Base-by-base conservation (phyloP, 2,329 filamentous ascomycete genomes). In the Fusarium metavorans region DNA sequence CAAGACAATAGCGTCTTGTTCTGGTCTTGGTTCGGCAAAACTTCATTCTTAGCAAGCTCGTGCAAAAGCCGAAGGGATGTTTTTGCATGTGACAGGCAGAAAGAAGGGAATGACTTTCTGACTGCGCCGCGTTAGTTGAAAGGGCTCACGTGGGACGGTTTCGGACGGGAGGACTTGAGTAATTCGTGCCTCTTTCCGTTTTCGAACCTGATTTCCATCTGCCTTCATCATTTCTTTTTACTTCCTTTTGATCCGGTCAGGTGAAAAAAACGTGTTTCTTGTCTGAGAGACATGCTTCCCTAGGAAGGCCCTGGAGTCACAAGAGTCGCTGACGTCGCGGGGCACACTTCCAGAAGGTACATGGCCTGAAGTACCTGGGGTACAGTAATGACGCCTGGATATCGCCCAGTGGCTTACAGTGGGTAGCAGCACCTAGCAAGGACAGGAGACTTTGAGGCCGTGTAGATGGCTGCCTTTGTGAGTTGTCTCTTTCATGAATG, bases 401-500 rank as follows among this genome's bases (percentile, higher is more conserved):
- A 70, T 69, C 56, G 64, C 8, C 23, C 43, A 48, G 23, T 72
- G 72, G 73, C 74, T 73, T 71, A 75, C 71, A 73, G 37, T 66
- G 74, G 48, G 48, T 52, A 52, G 27, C 48, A 52, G 48, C 48
- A 52, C 48, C 27, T 25, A 32, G 6, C 27, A 52, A 32, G 48
- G 48, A 52, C 27, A 3, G 45, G 25, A 50, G 25, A 52, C 48
- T 52, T 37, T 58, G 54, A 35, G 35, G 39, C 50, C 23, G 78
- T 68, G 56, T 80, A 75, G 68, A 82, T 82, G 81, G 81, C 81
- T 75, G 81, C 81, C 65, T 77, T 82, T 77, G 81, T 82, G 73
- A 83, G 81, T 78, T 16, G 41, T 34, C 23, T 8, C 30, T 66
- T 45, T 30, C 48, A 32, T 52, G 25, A 52, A 60, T 30, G 30